These are phyloP conservation scores for Talaromyces ruber DNA, from an alignment of 495 filamentous ascomycete species.

Conservation along the genomic window DNA sequence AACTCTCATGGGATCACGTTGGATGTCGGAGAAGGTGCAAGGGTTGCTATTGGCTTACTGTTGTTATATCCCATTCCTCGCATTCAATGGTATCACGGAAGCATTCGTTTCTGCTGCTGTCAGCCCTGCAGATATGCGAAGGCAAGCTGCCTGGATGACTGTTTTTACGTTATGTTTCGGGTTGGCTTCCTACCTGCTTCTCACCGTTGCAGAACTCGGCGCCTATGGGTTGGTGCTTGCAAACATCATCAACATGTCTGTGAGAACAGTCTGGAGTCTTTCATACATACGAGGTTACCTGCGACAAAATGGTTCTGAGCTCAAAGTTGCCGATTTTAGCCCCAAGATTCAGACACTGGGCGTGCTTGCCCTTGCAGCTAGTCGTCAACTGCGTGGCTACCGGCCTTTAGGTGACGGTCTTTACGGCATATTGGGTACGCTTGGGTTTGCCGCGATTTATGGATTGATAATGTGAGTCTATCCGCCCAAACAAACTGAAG, in stretches of 20 bases:
- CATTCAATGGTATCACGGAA: constrained; percentile 85
- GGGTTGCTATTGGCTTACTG: constrained; percentile 74
- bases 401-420: constrained; percentile 19
- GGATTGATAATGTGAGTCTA: constrained; percentile 50
- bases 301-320: constrained; percentile 19
- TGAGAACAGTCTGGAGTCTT: constrained; percentile 73
- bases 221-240: constrained; percentile 75
- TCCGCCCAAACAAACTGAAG: background rate
- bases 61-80: constrained; percentile 87
- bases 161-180: constrained; percentile 68
- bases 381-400: constrained; percentile 18
- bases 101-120: constrained; percentile 87
- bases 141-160: constrained; percentile 76
- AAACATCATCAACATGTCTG: constrained; percentile 77
- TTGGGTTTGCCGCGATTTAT: constrained; percentile 43
- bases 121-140: constrained; percentile 55
- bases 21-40: constrained; percentile 54
- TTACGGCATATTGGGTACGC: constrained; percentile 41
- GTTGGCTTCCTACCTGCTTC: constrained; percentile 57
- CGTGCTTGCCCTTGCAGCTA: constrained; percentile 22
- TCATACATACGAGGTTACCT: constrained; percentile 64
- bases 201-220: constrained; percentile 56
- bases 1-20: constrained; percentile 63
- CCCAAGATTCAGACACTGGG: constrained; percentile 23
- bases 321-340: constrained; percentile 16